phyloP scores from a whole-genome alignment of 148 eudicot genomes.

The Oxyria digyna region DNA sequence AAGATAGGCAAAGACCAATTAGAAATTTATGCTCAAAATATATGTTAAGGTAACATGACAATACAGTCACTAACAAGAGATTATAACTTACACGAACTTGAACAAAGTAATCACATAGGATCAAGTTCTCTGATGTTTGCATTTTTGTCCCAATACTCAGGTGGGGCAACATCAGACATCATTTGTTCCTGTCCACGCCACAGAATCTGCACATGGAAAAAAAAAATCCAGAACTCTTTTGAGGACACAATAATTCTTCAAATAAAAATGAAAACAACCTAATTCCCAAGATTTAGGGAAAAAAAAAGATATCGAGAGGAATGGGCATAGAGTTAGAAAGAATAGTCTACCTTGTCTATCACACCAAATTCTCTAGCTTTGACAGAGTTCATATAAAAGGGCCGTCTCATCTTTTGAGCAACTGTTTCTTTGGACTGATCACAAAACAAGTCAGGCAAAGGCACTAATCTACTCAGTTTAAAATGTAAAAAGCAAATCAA shows the following conservation, averaged over 20 bases:
- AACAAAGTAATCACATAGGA: slow-evolving; percentile 23
- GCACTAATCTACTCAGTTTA: not conserved
- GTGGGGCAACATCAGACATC: slow-evolving; percentile 61
- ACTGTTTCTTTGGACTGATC: slow-evolving; percentile 65
- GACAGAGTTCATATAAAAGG: slow-evolving; percentile 50
- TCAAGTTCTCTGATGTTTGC: slow-evolving; percentile 57
- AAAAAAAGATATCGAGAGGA: not conserved
- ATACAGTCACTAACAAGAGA: not conserved
- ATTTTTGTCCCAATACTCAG: slow-evolving; percentile 64
- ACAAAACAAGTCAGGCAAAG: slow-evolving; percentile 14
- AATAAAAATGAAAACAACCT: not conserved
- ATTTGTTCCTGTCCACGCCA: slow-evolving; percentile 76
- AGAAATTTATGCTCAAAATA: not conserved
- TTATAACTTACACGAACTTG: not conserved
- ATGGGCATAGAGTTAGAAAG: not conserved
- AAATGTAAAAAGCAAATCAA: not conserved
- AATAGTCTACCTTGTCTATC: slow-evolving; percentile 46
- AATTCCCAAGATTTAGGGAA: not conserved
- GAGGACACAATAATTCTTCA: not conserved
- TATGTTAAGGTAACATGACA: no score
- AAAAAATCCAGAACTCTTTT: not conserved
- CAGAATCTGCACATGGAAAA: slow-evolving; percentile 50
- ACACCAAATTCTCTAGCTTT: slow-evolving; percentile 84
- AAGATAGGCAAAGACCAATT: not conserved
- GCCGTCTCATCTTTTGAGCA: slow-evolving; percentile 43